Evolutionary conservation across 2,329 filamentous ascomycete species (phyloP).

Genomic region (Fusarium albosuccineum): DNA sequence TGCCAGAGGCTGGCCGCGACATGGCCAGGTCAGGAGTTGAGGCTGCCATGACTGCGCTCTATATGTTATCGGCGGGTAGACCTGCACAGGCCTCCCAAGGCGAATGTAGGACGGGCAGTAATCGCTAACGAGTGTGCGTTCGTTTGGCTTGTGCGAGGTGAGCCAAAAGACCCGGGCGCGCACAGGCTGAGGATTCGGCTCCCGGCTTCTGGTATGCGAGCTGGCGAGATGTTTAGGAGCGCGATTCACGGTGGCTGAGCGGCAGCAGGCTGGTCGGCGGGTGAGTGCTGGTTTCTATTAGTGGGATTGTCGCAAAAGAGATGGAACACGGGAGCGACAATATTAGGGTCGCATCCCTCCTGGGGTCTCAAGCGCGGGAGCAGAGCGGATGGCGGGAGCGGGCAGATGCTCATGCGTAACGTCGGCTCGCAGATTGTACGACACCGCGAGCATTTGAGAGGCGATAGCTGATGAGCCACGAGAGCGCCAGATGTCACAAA

Average conservation of each 20-base stretch:
- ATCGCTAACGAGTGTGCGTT: constrained; percentile 30
- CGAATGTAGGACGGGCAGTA: constrained; percentile 29
- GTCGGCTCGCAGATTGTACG: constrained; percentile 37
- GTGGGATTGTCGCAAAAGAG: constrained; percentile 32
- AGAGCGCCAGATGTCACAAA: constrained; percentile 38
- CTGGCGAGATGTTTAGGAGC: constrained; percentile 25
- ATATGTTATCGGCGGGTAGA: constrained; percentile 41
- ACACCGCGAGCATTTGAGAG: constrained; percentile 30
- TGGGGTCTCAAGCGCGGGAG: constrained; percentile 32
- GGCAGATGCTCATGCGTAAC: constrained; percentile 45
- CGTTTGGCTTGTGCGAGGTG: constrained; percentile 36
- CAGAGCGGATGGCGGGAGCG: constrained; percentile 36
- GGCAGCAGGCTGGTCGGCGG: constrained; percentile 21
- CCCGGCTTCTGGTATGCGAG: constrained; percentile 26
- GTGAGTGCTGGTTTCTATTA: constrained; percentile 43
- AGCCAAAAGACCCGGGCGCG: constrained; percentile 34
- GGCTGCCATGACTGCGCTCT: constrained; percentile 46
- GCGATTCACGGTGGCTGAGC: constrained; percentile 36
- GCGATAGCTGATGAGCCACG: constrained; percentile 34
- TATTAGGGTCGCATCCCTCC: constrained; percentile 27
- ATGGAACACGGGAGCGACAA: constrained; percentile 23
- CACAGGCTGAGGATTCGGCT: constrained; percentile 33
- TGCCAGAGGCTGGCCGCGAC: constrained; percentile 53
- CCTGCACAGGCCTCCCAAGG: constrained; percentile 38
- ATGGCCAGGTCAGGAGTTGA: constrained; percentile 43